These are phyloP conservation scores for Ogataea naganishii DNA, from an alignment of 805 yeast genomes.

Conservation along the genomic window DNA sequence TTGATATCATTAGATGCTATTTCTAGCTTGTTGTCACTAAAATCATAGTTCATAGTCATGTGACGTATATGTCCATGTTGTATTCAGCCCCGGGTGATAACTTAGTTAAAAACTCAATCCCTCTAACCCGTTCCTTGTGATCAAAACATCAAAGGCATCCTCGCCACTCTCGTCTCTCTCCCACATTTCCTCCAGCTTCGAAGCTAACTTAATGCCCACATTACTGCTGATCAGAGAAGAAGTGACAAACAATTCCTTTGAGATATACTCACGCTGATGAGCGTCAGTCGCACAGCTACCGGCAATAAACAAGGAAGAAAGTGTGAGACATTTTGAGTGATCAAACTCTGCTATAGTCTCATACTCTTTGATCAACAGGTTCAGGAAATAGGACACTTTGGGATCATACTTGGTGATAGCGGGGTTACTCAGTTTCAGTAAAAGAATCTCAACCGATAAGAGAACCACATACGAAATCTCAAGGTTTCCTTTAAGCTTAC, in stretches of 20 bases:
- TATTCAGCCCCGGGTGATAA: too few species aligned
- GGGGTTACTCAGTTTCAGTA: constrained; percentile 13
- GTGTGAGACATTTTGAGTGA: constrained; percentile 2
- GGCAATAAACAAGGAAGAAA: constrained; percentile 18
- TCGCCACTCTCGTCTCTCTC: constrained; percentile 11
- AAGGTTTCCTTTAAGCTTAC: constrained; percentile 1
- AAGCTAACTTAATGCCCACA: constrained; percentile 10
- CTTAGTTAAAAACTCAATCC: constrained; percentile 2
- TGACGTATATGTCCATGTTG: too few species aligned
- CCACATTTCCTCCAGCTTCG: constrained; percentile 21
- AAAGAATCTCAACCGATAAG: constrained; percentile 19
- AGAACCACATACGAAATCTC: constrained; percentile 15
- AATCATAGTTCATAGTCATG: too few species aligned
- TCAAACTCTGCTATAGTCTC: constrained; percentile 2
- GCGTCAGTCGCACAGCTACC: constrained; percentile 19
- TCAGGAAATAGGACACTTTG: constrained; percentile 17
- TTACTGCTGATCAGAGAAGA: constrained; percentile 6
- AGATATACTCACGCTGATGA: constrained; percentile 16
- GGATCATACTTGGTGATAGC: constrained; percentile 12
- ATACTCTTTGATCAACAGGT: constrained; percentile 13
- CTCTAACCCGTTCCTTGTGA: constrained; percentile 11
- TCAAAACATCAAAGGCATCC: constrained; percentile 9
- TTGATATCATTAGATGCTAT: too few species aligned
- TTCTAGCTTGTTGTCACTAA: too few species aligned
- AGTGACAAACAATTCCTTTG: constrained; percentile 16